These are phyloP conservation scores for Hippophae rhamnoides DNA, from an alignment of 306 rosid genomes.

Conservation along the genomic window DNA sequence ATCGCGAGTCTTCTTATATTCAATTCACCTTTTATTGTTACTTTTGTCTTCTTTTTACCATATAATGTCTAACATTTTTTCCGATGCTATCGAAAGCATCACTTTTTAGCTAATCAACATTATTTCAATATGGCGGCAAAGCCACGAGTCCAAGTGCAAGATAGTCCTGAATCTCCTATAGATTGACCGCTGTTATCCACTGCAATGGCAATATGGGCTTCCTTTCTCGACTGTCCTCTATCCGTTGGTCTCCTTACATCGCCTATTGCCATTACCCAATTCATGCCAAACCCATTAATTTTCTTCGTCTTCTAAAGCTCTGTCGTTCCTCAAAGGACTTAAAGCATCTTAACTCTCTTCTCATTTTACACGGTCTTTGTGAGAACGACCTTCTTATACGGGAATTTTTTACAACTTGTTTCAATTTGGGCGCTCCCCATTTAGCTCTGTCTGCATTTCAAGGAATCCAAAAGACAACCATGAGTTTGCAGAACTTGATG, in stretches of 20 bases:
- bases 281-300: slow-evolving; percentile 5
- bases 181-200: not conserved
- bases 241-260: slow-evolving; percentile 4
- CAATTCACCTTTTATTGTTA: no score
- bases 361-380: slow-evolving; percentile 16
- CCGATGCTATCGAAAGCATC: no score
- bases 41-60: no score
- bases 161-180: no score
- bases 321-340: slow-evolving; percentile 6
- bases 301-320: slow-evolving; percentile 18
- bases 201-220: slow-evolving; percentile 2
- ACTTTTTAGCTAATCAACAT: no score
- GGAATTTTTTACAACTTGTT: slow-evolving; percentile 18
- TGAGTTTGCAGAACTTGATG: slow-evolving; percentile 22
- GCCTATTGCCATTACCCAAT: slow-evolving; percentile 2
- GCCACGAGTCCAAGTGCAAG: no score
- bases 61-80: no score
- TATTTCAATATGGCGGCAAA: no score
- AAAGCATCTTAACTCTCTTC: slow-evolving; percentile 18
- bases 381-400: slow-evolving; percentile 1
- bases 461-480: slow-evolving; percentile 18
- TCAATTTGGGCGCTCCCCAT: slow-evolving; percentile 21
- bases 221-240: slow-evolving; percentile 2
- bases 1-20: no score
- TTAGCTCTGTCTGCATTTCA: slow-evolving; percentile 18